Evolutionary conservation across 345 rosid genomes (phyloP).

Genomic region (Salix brachista): DNA sequence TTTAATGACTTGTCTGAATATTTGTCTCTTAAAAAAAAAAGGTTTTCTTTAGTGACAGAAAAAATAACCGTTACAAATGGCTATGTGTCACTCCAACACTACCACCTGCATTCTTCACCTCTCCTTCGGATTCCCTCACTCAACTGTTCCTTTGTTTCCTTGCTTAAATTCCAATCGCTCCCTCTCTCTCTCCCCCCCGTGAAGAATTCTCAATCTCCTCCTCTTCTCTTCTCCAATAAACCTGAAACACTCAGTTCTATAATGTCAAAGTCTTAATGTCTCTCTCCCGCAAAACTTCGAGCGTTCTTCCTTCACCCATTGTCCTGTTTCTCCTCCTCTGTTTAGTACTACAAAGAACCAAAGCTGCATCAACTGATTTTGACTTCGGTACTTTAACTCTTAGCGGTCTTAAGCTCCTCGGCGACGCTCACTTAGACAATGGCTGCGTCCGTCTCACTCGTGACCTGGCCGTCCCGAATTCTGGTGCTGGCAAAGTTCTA

Average conservation of each 20-base stretch:
- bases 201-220: constrained; percentile 17
- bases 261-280: constrained; percentile 17
- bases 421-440: constrained; percentile 85
- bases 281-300: constrained; percentile 17
- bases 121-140: constrained; percentile 31
- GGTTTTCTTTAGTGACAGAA: background rate
- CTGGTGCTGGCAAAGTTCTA: constrained; percentile 73
- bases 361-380: constrained; percentile 38
- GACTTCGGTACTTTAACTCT: constrained; percentile 80
- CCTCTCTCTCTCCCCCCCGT: constrained; percentile 31
- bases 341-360: constrained; percentile 17
- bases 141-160: constrained; percentile 18
- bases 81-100: constrained; percentile 47
- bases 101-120: constrained; percentile 56
- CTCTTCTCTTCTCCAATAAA: constrained; percentile 12
- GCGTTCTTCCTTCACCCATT: constrained; percentile 18
- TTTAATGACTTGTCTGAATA: background rate
- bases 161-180: constrained; percentile 10
- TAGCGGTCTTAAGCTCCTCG: constrained; percentile 65
- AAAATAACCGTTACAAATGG: constrained; percentile 39
- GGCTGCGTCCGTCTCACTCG: constrained; percentile 77
- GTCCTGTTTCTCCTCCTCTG: constrained; percentile 30
- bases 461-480: constrained; percentile 75
- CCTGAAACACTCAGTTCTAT: constrained; percentile 3
- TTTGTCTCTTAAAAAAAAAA: background rate